Percentiles rank a stretch among this genome's conserved stretches.
Conservation (phyloP, 2,329 filamentous ascomycete species). For the Venturia oleaginea region DNA sequence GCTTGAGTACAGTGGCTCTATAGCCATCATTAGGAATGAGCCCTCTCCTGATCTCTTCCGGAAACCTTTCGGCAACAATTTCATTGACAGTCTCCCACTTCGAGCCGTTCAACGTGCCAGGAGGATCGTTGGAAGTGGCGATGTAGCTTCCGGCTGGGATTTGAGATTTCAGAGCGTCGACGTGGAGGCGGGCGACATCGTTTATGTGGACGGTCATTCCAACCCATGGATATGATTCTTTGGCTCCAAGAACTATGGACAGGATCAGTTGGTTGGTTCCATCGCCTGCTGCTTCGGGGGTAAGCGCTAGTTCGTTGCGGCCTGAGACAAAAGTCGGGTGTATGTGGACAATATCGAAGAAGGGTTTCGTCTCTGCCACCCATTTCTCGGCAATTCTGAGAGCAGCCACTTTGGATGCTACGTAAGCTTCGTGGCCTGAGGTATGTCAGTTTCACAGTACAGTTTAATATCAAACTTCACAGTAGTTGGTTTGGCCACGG, state of each 20-base stretch:
- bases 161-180: slow-evolving; percentile 21
- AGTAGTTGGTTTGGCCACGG: too few species aligned
- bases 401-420: too few species aligned
- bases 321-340: slow-evolving; percentile 23
- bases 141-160: background rate
- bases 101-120: background rate
- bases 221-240: slow-evolving; percentile 2
- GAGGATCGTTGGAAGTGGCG: too few species aligned
- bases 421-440: too few species aligned
- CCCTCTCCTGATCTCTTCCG: slow-evolving; percentile 10
- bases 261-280: slow-evolving; percentile 21
- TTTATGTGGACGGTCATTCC: slow-evolving; percentile 20
- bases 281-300: slow-evolving; percentile 14
- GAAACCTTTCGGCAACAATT: slow-evolving; percentile 5
- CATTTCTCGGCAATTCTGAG: slow-evolving; percentile 19
- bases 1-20: background rate
- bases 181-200: slow-evolving; percentile 25
- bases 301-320: slow-evolving; percentile 23
- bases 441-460: too few species aligned
- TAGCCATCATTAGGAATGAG: slow-evolving; percentile 3
- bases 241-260: slow-evolving; percentile 17
- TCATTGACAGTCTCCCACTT: background rate
- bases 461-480: too few species aligned
- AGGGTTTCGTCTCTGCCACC: slow-evolving; percentile 19
- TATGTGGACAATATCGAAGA: slow-evolving; percentile 25